These are phyloP conservation scores for Corymbia citriodora DNA, from an alignment of 441 rosid genomes.

Conservation along the genomic window DNA sequence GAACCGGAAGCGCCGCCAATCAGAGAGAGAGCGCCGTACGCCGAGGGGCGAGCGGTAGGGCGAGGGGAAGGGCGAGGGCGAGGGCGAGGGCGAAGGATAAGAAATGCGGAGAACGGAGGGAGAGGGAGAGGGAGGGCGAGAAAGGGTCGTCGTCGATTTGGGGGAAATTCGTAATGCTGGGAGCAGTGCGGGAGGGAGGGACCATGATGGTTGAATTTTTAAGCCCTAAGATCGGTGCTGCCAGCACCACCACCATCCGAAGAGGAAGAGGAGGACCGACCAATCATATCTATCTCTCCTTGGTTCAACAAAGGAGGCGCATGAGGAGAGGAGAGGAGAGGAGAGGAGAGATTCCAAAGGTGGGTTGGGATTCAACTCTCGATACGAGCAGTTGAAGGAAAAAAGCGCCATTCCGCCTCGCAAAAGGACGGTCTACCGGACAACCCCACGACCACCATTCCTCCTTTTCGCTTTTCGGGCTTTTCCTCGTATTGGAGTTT, in stretches of 20 bases:
- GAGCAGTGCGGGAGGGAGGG: neutral
- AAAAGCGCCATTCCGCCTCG: neutral
- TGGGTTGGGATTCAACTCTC: neutral
- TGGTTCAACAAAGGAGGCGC: neutral
- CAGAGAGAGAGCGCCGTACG: neutral
- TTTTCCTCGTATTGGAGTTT: neutral
- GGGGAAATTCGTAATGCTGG: neutral
- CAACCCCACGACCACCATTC: neutral
- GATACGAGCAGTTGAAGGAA: neutral
- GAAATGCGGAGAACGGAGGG: neutral
- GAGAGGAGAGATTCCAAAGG: neutral
- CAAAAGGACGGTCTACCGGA: neutral
- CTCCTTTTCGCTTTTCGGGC: neutral
- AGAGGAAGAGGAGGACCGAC: neutral
- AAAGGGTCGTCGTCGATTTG: neutral
- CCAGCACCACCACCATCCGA: neutral
- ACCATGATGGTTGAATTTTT: neutral
- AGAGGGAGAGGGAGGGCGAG: conserved; percentile 1
- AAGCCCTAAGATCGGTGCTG: neutral
- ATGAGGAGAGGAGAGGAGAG: neutral
- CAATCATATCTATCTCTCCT: neutral
- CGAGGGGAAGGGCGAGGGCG: neutral
- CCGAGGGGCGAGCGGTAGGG: neutral
- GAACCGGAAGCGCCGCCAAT: neutral
- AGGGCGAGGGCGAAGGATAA: too few relatives aligned